Evolutionary conservation across 768 basidiomycete genomes (phyloP), one percentile per base, ranked within the genome.

Genomic region (Dioszegia hungarica): DNA sequence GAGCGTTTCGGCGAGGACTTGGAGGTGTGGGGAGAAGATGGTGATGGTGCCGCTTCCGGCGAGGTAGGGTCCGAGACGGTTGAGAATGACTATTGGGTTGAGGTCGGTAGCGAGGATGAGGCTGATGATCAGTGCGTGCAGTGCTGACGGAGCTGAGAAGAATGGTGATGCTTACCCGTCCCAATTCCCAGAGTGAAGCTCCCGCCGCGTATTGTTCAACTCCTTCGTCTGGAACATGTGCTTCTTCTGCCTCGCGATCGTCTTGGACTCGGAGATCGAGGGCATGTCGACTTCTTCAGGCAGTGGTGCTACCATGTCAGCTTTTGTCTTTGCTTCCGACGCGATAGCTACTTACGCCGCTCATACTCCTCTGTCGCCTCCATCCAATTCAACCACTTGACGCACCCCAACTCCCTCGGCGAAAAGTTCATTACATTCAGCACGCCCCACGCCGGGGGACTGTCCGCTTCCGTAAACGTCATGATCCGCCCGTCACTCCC

Each of bases 361-460:
- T 77, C 80, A 63, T 92, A 88, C 19, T 85, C 83, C 68, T 86
- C 84, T 55, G 90, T 85, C 15, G 86, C 85, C 11, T 89, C 87
- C 22, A 89, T 88, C 94, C 94, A 99, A 73, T 95, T 95, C 19
- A 98, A 77, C 56, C 59, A 66, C 43, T 63, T 65, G 14, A 75
- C 63, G 53, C 65, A 68, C 0, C 85, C 84, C 43, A 77, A 77
- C 11, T 85, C 80, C 4, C 81, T 75, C 17, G 80, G 78, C 14
- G 82, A 78, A 68, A 92, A 90, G 77, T 98, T 98, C 89, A 98
- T 90, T 57, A 86, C 80, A 2, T 80, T 78, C 71, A 91, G 75
- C 20, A 91, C 82, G 12, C 89, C 88, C 75, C 90, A 94, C 38
- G 90, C 87, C 6, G 95, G 94, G 5, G 94, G 92, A 12, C 88